Base-by-base conservation (phyloP, 2,329 filamentous ascomycete genomes). In the Ophioceras dolichostomum region DNA sequence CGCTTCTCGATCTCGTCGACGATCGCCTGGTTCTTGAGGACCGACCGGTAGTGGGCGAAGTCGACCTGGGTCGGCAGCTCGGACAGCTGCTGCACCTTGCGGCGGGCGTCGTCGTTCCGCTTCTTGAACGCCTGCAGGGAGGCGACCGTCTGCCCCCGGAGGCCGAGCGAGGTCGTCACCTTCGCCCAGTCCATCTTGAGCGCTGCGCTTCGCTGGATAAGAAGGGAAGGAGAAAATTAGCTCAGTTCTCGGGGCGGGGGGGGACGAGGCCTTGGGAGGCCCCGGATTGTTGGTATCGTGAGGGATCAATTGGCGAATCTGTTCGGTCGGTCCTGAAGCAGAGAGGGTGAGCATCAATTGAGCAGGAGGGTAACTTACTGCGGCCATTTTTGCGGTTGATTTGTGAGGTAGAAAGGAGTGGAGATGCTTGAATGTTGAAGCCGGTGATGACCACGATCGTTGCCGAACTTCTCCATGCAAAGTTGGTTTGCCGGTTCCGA, bases 141-240 rank as follows among this genome's bases (percentile, higher is more conserved):
- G 55, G 81, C 68, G 51, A 85, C 88, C 51, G 91, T 98, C 70
- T 87, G 84, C 62, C 91, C 91, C 64, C 85, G 85, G 64, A 98
- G 86, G 63, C 89, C 89, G 56, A 98, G 87, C 59, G 89, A 93
- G 67, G 76, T 78, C 67, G 82, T 82, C 58, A 98, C 78, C 71
- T 93, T 91, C 69, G 78, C 78, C 91, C 91, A 98, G 80, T 98
- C 91, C 75, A 98, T 78, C 79, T 96, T 98, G 68, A 93, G 78
- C 67, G 89, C 88, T 73, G 89, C 88, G 77, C 86, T 94, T 76
- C 87, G 83, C 89, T 96, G 21, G 29, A 29, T 31, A 3, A 12
- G 4, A 14, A 7, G n/a, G 18, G 36, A 19, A 34, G 49, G 48
- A 56, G 19, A 29, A 67, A 72, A 72, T 73, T 72, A 73, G 70